A percentile compares a stretch with the other conserved stretches of the same genome.
Conservation (phyloP, 2,329 filamentous ascomycete genomes). For the Tricladium varicosporioides region DNA sequence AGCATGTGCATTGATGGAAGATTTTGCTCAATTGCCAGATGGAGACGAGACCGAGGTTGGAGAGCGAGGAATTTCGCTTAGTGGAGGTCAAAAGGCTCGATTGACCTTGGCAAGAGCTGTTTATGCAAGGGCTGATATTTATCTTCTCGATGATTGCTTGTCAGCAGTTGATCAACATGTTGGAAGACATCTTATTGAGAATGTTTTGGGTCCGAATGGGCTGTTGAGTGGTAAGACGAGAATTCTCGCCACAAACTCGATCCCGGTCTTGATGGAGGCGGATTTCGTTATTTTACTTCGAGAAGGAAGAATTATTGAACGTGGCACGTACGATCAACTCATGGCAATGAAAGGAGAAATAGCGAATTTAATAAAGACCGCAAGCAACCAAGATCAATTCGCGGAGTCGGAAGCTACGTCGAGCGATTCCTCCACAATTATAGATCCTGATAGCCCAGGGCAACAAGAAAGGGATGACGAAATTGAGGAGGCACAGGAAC, state of each 20-base stretch:
- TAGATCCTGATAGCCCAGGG: conserved; percentile 48
- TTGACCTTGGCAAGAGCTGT: conserved; percentile 90
- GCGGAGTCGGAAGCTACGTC: conserved; percentile 42
- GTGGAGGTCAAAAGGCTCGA: conserved; percentile 93
- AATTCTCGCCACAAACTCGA: conserved; percentile 92
- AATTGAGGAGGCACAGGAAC: conserved; percentile 76
- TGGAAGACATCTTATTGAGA: conserved; percentile 89
- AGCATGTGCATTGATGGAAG: conserved; percentile 86
- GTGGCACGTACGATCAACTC: conserved; percentile 86
- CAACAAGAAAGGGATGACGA: conserved; percentile 54
- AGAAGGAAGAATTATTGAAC: conserved; percentile 80
- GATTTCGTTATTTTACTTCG: conserved; percentile 85
- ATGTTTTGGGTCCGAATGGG: conserved; percentile 83
- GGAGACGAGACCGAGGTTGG: conserved; percentile 96
- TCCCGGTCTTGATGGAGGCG: conserved; percentile 83
- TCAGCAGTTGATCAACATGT: conserved; percentile 99
- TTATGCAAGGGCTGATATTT: conserved; percentile 94
- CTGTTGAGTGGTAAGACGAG: conserved; percentile 83
- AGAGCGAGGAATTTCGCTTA: conserved; percentile 93
- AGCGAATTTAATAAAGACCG: conserved; percentile 76
- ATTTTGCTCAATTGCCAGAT: conserved; percentile 89
- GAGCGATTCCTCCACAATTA: conserved; percentile 58
- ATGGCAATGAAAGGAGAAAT: conserved; percentile 94
- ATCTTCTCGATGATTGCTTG: conserved; percentile 88
- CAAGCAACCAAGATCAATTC: conserved; percentile 55